Base-by-base conservation (phyloP, 208 protist genomes). In the Trypanosoma platydactyli region DNA sequence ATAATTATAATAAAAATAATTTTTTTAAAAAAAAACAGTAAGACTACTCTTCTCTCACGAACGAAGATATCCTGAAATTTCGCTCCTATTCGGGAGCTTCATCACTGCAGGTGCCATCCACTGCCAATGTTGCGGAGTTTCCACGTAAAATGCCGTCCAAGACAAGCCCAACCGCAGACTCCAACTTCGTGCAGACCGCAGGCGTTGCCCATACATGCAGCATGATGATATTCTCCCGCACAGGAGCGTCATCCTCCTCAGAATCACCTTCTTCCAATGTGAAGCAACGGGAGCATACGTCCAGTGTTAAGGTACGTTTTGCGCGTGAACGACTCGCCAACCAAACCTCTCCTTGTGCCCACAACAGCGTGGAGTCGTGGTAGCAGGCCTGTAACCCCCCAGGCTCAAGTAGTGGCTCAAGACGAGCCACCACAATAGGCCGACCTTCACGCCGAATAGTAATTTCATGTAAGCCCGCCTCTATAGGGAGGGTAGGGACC, bases 311-410 rank as follows among this genome's bases (percentile, higher is more conserved):
- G 11, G 64, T 49, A 15, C 73, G 77, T 50, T 73, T 59, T 53
- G 52, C 49, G 6, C 73, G 29, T 13, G 74, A 64, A 20, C 80
- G 83, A 41, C 74, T 82, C 3, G 70, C 73, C 1, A 86, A 35
- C 83, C 83, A 89, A 48, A 80, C 77, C 18, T 76, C 66, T 22
- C 79, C 83, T 35, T 79, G 46, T 41, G 70, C 70, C 49, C 73
- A 74, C 44, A 89, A 68, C 15, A 84, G 53, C 42, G 29, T 11
- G 1, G 46, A 56, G 29, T 58, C 41, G 11, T 22, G 44, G 48
- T 76, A 83, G 57, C 80, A 78, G 63, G 29, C 60, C 48, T 59
- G 51, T 30, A 85, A 74, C 16, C 70, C 65, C 9, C 61, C 73
- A 18, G 57, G 30, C 44, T 76, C 68, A 5, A 81, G 77, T 13